These are phyloP conservation scores for Dothistroma pini DNA, from an alignment of 2,329 filamentous ascomycete species.

Conservation along the genomic window DNA sequence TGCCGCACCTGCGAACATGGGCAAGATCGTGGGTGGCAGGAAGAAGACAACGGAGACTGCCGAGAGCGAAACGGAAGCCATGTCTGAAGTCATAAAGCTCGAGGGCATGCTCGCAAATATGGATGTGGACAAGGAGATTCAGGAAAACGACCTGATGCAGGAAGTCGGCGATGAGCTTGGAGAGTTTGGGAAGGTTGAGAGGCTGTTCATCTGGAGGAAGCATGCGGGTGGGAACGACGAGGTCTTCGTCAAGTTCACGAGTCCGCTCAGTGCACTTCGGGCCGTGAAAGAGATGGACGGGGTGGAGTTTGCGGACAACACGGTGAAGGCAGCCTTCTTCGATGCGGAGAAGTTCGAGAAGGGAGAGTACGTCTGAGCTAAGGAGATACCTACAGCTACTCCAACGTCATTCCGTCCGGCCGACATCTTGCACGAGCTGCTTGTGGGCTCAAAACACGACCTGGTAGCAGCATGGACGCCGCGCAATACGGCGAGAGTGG, in stretches of 20 bases:
- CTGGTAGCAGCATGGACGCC: too few relatives aligned
- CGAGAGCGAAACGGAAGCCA: conserved; percentile 44
- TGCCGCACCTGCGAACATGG: conserved; percentile 62
- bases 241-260: conserved; percentile 93
- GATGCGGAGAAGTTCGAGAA: conserved; percentile 76
- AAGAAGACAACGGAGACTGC: conserved; percentile 43
- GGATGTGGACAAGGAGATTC: conserved; percentile 74
- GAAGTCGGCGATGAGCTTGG: conserved; percentile 94
- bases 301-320: conserved; percentile 81
- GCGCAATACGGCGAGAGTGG: too few relatives aligned
- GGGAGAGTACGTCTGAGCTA: conserved; percentile 41
- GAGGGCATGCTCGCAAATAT: conserved; percentile 83
- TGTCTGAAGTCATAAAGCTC: conserved; percentile 79
- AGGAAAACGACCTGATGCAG: conserved; percentile 68
- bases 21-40: conserved; percentile 77
- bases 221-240: conserved; percentile 38
- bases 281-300: conserved; percentile 88
- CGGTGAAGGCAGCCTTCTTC: conserved; percentile 78
- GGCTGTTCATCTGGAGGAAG: conserved; percentile 56
- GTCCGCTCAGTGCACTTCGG: conserved; percentile 77
- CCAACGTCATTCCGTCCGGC: too few relatives aligned
- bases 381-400: too few relatives aligned
- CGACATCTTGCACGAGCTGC: too few relatives aligned
- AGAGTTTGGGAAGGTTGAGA: conserved; percentile 49
- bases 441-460: too few relatives aligned